phyloP scores from a whole-genome alignment of 345 rosid genomes.

The Kernera saxatilis region DNA sequence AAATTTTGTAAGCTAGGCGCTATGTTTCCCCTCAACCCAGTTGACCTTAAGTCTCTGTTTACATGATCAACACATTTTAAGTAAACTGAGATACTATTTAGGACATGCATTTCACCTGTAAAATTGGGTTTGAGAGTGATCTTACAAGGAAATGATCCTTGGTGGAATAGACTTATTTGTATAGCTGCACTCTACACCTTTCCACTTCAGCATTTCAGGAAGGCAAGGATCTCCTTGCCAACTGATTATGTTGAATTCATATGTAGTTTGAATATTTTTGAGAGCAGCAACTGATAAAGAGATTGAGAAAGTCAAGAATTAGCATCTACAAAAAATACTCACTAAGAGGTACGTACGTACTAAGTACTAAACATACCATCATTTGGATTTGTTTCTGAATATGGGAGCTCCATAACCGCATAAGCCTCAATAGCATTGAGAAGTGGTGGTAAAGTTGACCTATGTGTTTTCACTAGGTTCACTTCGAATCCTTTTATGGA shows the following conservation, averaged over 20 bases:
- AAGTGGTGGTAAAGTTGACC: conserved; percentile 12
- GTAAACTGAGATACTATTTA: background rate
- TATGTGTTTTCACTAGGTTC: background rate
- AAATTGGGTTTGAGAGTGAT: background rate
- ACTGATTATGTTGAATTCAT: conserved; percentile 13
- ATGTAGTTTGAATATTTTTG: conserved; percentile 23
- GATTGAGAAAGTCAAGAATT: background rate
- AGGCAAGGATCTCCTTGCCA: conserved; percentile 53
- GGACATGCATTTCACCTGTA: background rate
- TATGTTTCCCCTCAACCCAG: conserved; percentile 27
- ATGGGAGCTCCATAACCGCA: background rate
- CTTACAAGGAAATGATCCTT: conserved; percentile 47
- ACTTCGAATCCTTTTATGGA: background rate
- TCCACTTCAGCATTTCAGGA: background rate
- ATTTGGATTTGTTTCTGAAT: background rate
- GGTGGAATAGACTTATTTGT: conserved; percentile 3
- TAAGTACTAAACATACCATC: conserved; percentile 16
- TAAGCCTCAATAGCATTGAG: background rate
- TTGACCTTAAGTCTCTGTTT: conserved; percentile 26
- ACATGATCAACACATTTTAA: background rate
- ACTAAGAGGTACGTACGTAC: background rate
- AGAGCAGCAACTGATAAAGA: conserved; percentile 29
- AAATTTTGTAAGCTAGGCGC: conserved; percentile 14
- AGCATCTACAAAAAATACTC: background rate
- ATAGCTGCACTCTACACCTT: conserved; percentile 31